Evolutionary conservation across 2,329 filamentous ascomycete genomes (phyloP).

Genomic region (Cordyceps farinosa): DNA sequence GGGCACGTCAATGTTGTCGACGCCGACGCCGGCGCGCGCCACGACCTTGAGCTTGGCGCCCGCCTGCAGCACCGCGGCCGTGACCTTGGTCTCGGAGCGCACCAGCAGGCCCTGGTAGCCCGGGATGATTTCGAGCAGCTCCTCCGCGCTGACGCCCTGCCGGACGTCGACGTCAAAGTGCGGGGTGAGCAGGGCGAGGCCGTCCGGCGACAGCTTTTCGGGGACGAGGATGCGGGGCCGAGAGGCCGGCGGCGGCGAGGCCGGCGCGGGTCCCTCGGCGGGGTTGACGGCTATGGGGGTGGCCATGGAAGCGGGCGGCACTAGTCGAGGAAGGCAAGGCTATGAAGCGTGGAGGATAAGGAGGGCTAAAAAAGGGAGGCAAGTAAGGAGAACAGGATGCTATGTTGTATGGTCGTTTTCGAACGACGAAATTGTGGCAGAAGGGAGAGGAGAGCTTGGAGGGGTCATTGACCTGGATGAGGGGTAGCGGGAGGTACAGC

Average conservation of each 20-base stretch:
- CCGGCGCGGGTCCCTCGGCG: background rate
- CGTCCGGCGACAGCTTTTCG: constrained; percentile 77
- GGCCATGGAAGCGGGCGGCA: constrained; percentile 22
- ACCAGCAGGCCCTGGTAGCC: constrained; percentile 74
- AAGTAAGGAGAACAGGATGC: background rate
- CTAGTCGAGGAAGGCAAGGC: background rate
- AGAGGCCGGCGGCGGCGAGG: constrained; percentile 20
- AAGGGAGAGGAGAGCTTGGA: background rate
- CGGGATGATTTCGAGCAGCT: constrained; percentile 64
- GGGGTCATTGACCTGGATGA: background rate
- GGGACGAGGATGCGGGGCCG: constrained; percentile 62
- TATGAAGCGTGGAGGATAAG: background rate
- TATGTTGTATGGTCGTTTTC: no score
- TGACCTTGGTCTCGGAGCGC: constrained; percentile 79
- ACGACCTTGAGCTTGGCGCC: constrained; percentile 73
- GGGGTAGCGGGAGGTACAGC: background rate
- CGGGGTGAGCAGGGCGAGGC: constrained; percentile 63
- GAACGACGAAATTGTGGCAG: background rate
- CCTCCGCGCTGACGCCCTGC: constrained; percentile 56
- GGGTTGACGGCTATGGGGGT: constrained; percentile 19
- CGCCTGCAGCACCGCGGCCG: constrained; percentile 60
- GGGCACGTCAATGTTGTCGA: constrained; percentile 77
- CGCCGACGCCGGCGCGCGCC: constrained; percentile 74
- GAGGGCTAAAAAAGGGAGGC: background rate
- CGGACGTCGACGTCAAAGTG: constrained; percentile 68